phyloP scores from a whole-genome alignment of 1,139 yeast species.

The Waltiozyma sp. region DNA sequence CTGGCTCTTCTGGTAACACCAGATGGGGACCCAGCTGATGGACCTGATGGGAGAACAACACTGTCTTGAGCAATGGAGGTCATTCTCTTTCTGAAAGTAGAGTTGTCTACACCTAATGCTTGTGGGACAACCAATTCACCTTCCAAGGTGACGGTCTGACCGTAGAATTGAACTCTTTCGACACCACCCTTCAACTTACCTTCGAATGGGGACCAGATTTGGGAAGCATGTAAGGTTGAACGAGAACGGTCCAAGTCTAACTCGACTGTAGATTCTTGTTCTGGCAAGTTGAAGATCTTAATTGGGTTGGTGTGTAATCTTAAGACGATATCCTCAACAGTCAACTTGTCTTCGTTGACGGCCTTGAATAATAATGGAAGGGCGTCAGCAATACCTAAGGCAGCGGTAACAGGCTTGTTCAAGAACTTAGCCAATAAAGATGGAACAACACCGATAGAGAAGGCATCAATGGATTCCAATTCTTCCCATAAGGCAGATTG shows the following conservation, averaged over 20 bases:
- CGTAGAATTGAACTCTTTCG: constrained; percentile 75
- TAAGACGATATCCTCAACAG: constrained; percentile 58
- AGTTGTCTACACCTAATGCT: constrained; percentile 52
- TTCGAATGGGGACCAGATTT: constrained; percentile 44
- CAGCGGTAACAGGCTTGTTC: constrained; percentile 51
- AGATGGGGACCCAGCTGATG: constrained; percentile 16
- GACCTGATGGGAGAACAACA: constrained; percentile 9
- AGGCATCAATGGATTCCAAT: constrained; percentile 66
- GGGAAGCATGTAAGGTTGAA: constrained; percentile 29
- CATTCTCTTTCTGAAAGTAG: constrained; percentile 20
- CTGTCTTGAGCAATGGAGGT: constrained; percentile 13
- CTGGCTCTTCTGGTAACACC: constrained; percentile 24
- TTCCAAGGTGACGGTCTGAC: constrained; percentile 74
- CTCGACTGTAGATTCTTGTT: constrained; percentile 67
- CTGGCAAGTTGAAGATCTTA: constrained; percentile 72
- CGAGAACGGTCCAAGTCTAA: constrained; percentile 67
- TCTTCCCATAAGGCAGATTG: constrained; percentile 77
- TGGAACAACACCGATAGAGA: constrained; percentile 79
- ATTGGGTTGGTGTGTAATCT: constrained; percentile 80
- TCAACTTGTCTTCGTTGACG: constrained; percentile 60
- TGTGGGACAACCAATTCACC: constrained; percentile 52
- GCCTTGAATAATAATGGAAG: constrained; percentile 78
- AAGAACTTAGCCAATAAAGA: constrained; percentile 56
- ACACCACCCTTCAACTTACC: constrained; percentile 62
- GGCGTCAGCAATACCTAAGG: constrained; percentile 70